Base-by-base conservation (phyloP, 306 rosid species). In the Lathyrus aphaca region DNA sequence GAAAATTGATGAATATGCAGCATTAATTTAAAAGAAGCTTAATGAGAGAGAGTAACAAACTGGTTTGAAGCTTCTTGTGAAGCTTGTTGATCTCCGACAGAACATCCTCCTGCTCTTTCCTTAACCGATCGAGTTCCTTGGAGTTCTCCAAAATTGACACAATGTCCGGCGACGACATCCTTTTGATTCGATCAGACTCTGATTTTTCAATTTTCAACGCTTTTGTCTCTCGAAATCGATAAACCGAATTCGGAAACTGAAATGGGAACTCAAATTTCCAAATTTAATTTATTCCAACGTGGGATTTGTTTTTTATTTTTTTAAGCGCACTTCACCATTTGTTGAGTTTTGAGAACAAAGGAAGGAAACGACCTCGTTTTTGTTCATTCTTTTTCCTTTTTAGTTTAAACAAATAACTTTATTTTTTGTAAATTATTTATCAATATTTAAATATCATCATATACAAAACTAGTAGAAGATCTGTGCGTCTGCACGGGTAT, bases 31-130 rank as follows among this genome's bases (percentile, higher is more conserved):
- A 10, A 8, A n/a, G 43, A 10, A 14, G 10, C 30, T 0, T 14
- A 39, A 25, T 17, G 5, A 4, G 6, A 25, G 13, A 58, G 16
- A 43, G 51, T 78, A 75, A 78, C 48, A 18, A 8, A 94, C 99
- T 78, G 2, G 87, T 8, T 53, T 87, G 92, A 72, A 94, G 97
- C 85, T 89, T 94, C 87, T 89, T 94, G 67, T 94, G 99, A 76
- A 94, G 85, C 84, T 89, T 94, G 79, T 94, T 94, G 74, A 94
- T 94, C 59, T 94, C 97, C 14, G 16, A 21, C n/a, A 94, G 84
- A 61, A 94, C 82, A 0, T 84, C 91, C 68, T 94, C 99, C 40
- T 80, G 97, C 5, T 87, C 87, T 80, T 88, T 91, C 88, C 99
- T 77, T 16, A 91, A 71, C 80, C 87, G 96, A 84, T 94, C 99